These are phyloP conservation scores for Cryptococcus depauperatus DNA, from an alignment of 1,284 basidiomycete species.

Conservation along the genomic window DNA sequence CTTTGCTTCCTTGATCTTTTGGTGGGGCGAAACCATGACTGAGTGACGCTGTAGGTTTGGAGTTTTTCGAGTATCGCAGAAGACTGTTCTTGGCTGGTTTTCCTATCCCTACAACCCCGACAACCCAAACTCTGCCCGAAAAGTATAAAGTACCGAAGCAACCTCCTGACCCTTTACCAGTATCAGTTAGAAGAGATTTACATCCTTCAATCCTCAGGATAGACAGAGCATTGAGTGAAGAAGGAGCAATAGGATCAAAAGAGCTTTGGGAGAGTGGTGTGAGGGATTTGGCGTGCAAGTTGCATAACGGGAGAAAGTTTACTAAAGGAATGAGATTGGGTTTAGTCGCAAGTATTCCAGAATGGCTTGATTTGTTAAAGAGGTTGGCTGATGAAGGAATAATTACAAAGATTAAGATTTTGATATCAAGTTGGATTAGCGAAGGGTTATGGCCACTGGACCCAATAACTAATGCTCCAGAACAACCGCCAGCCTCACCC, in stretches of 20 bases:
- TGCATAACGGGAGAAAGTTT: constrained; percentile 29
- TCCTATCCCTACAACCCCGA: constrained; percentile 15
- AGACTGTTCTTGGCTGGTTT: constrained; percentile 32
- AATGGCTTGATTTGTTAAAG: not conserved
- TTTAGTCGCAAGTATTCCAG: constrained; percentile 31
- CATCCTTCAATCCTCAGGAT: constrained; percentile 22
- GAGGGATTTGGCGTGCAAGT: constrained; percentile 23
- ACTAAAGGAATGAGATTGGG: constrained; percentile 31
- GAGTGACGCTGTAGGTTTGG: constrained; percentile 22
- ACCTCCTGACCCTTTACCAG: constrained; percentile 7
- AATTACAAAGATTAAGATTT: constrained; percentile 33
- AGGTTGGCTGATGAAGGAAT: not conserved
- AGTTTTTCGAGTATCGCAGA: constrained; percentile 39
- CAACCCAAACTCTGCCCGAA: constrained; percentile 10
- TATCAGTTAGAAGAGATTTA: not conserved
- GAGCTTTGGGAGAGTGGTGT: constrained; percentile 36
- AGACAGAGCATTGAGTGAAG: constrained; percentile 27
- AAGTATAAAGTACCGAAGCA: constrained; percentile 1
- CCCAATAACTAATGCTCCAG: constrained; percentile 18
- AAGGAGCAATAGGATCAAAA: constrained; percentile 30
- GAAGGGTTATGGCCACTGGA: constrained; percentile 44
- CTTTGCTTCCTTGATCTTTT: not conserved
- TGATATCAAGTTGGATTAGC: constrained; percentile 37
- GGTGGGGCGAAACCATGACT: not conserved
- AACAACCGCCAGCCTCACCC: constrained; percentile 23